phyloP scores from a whole-genome alignment of 2,329 filamentous ascomycete species.

The Trichoderma harzianum region DNA sequence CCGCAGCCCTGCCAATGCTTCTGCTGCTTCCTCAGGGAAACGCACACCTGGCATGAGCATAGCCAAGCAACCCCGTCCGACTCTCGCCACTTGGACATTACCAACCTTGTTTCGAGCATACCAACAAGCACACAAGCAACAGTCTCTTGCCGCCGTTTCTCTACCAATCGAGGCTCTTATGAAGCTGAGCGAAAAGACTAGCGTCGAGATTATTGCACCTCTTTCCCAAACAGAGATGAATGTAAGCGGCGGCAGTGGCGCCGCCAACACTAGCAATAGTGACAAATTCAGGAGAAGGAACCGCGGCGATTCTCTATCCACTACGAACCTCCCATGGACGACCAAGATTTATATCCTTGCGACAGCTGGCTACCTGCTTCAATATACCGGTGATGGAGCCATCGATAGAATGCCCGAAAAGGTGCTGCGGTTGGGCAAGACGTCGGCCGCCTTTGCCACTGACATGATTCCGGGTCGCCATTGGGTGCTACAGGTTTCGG shows the following conservation, averaged over 20 bases:
- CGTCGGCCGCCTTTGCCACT: conserved; percentile 76
- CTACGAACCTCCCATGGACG: conserved; percentile 12
- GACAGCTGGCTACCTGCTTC: conserved; percentile 68
- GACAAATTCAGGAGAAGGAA: conserved; percentile 23
- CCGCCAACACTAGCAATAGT: neutral
- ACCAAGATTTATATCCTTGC: conserved; percentile 69
- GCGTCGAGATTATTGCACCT: conserved; percentile 23
- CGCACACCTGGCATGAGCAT: conserved; percentile 19
- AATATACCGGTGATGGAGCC: conserved; percentile 68
- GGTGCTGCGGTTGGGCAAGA: conserved; percentile 65
- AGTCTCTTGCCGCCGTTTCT: conserved; percentile 63
- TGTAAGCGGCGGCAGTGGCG: neutral
- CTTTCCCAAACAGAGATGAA: neutral
- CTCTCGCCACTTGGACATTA: conserved; percentile 55
- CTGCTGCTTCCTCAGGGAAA: conserved; percentile 11
- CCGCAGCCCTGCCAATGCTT: conserved; percentile 7
- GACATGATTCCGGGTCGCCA: conserved; percentile 76
- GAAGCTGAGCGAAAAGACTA: conserved; percentile 54
- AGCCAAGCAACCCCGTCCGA: conserved; percentile 28
- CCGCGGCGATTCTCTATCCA: conserved; percentile 16
- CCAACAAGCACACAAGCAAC: conserved; percentile 76
- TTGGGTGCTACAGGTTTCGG: conserved; percentile 75
- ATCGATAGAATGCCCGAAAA: conserved; percentile 73
- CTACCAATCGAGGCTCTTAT: conserved; percentile 67
- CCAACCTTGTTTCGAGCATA: conserved; percentile 85